phyloP scores from a whole-genome alignment of 2,329 filamentous ascomycete species.

The Rhynchosporium secalis region DNA sequence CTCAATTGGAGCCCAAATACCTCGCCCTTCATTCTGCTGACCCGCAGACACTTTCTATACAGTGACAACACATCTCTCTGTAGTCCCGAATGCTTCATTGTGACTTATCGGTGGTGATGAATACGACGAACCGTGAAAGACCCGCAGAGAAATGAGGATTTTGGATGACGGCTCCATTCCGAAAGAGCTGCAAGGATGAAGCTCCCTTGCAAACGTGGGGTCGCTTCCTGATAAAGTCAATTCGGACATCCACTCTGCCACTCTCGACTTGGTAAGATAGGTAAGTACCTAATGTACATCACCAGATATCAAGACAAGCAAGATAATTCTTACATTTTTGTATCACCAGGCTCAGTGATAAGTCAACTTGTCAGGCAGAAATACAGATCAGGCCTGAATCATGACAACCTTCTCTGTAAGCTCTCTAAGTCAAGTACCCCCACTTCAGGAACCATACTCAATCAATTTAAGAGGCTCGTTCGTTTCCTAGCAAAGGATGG shows the following conservation, averaged over 20 bases:
- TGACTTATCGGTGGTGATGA: slow-evolving; percentile 4
- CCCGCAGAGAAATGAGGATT: slow-evolving; percentile 29
- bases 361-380: no score
- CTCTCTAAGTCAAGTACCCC: not conserved
- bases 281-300: no score
- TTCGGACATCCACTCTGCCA: slow-evolving; percentile 5
- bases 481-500: slow-evolving; percentile 73
- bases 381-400: not conserved
- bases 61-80: slow-evolving; percentile 84
- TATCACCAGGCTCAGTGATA: not conserved
- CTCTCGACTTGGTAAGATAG: no score
- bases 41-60: slow-evolving; percentile 83
- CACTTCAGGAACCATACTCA: slow-evolving; percentile 4
- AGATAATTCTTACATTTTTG: not conserved
- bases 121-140: not conserved
- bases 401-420: slow-evolving; percentile 52
- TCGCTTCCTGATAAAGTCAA: slow-evolving; percentile 13
- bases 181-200: slow-evolving; percentile 22
- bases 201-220: slow-evolving; percentile 17
- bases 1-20: slow-evolving; percentile 48
- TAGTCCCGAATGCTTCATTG: slow-evolving; percentile 72
- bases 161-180: slow-evolving; percentile 25
- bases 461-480: slow-evolving; percentile 59
- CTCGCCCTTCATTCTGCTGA: slow-evolving; percentile 75
- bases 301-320: no score